phyloP scores from a whole-genome alignment of 2,329 filamentous ascomycete species.

The Berkeleyomyces rouxiae region DNA sequence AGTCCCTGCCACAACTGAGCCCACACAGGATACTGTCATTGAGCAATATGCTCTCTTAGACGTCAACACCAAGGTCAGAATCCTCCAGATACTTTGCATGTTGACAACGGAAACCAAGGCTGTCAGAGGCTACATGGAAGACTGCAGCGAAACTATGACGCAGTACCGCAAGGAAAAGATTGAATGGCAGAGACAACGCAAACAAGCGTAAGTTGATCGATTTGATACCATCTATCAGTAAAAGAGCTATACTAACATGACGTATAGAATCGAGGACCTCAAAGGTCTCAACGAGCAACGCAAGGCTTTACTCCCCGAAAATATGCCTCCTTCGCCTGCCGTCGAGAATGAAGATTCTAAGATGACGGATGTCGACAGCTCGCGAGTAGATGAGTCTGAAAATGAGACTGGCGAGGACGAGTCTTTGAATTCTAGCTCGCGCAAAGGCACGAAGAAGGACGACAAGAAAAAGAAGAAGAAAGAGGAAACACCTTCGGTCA shows the following conservation, averaged over 20 bases:
- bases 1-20: constrained; percentile 60
- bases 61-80: constrained; percentile 65
- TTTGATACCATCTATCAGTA: neutral
- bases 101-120: constrained; percentile 74
- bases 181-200: constrained; percentile 67
- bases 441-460: constrained; percentile 20
- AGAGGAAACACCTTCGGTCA: constrained; percentile 44
- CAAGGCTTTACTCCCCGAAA: constrained; percentile 57
- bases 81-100: constrained; percentile 72
- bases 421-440: constrained; percentile 20
- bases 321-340: constrained; percentile 46
- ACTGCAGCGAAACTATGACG: constrained; percentile 89
- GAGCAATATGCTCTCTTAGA: constrained; percentile 60
- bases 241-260: constrained; percentile 18
- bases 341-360: constrained; percentile 40
- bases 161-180: constrained; percentile 91
- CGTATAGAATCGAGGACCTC: constrained; percentile 48
- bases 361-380: constrained; percentile 47
- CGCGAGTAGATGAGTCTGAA: constrained; percentile 26
- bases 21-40: constrained; percentile 57
- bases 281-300: constrained; percentile 54
- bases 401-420: constrained; percentile 57
- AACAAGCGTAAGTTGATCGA: constrained; percentile 37
- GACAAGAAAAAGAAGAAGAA: constrained; percentile 56
- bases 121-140: constrained; percentile 75